Base-by-base conservation (phyloP, 2,329 filamentous ascomycete species). In the Aspergillus bombycis region DNA sequence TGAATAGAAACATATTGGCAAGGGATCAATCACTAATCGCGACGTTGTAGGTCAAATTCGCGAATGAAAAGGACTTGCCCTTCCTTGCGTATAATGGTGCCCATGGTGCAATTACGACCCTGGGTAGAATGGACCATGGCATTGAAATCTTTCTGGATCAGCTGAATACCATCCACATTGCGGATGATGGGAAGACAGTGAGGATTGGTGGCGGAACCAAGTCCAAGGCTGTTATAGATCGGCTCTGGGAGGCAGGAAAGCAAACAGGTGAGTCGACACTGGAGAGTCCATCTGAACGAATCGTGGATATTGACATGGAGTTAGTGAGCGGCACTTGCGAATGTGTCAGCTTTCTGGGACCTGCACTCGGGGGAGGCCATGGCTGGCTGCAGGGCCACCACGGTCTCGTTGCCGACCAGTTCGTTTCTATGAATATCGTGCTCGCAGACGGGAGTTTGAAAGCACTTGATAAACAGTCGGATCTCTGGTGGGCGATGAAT, bases 321-420 rank as follows among this genome's bases (percentile, higher is more conserved):
- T 38, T 19, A 75, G 82, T 83, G 1, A 83, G 82, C 11, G 83
- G 83, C 43, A 81, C 78, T 10, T 87, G 85, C 67, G 84, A 85
- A 72, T 86, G 84, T 64, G 79, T 81, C 32, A 79, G 82, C 58
- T 69, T 78, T 46, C 65, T 83, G 1, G 83, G 82, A 0, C 84
- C 84, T 0, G 84, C 77, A 0, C 80, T 89, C 0, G 86, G 87
- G 3, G 87, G 87, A 60, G 86, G 87, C 4, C 82, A 86, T 71
- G 85, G 86, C 36, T 80, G 79, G 75, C 79, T 85, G 6, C 82
- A 86, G 69, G 84, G 86, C 1, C 80, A 77, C 34, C 75, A 87
- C 63, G 85, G 86, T 1, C 79, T 88, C 2, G 74, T 85, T 2
- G 72, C 81, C 0, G 86, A 88, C 65, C 81, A 88, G 57, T 80